These are phyloP conservation scores for Ceratorhiza oryzae-sativae DNA, from an alignment of 1,284 basidiomycete species.

Conservation along the genomic window DNA sequence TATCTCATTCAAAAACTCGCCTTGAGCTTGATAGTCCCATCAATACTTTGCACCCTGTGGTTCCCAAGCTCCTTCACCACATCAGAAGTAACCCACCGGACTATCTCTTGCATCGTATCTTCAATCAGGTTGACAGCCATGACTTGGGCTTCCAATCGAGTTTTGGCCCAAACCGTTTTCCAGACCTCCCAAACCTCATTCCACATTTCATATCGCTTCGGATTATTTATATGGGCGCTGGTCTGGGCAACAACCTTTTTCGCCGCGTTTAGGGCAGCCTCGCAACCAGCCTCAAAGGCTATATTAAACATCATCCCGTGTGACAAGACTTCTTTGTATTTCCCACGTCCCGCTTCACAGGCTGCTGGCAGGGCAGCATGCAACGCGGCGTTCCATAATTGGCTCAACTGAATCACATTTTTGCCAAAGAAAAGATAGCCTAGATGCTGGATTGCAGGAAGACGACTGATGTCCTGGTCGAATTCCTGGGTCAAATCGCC, in stretches of 20 bases:
- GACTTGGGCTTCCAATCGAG: background rate
- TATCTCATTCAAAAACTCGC: no score
- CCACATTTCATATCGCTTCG: slow-evolving; percentile 27
- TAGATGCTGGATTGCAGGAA: background rate
- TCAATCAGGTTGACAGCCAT: slow-evolving; percentile 4
- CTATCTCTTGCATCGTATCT: slow-evolving; percentile 1
- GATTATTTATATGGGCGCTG: background rate
- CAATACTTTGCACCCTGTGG: background rate
- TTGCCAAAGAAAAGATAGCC: slow-evolving; percentile 9
- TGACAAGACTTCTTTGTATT: background rate
- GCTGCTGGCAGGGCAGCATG: slow-evolving; percentile 12
- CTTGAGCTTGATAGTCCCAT: background rate
- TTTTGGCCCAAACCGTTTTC: background rate
- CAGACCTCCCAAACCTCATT: slow-evolving; percentile 2
- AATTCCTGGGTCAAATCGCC: background rate
- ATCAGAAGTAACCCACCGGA: background rate
- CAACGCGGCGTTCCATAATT: slow-evolving; percentile 12
- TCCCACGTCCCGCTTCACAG: background rate
- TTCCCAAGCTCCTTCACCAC: slow-evolving; percentile 6
- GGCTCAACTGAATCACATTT: slow-evolving; percentile 20
- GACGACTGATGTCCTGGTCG: background rate
- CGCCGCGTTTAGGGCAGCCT: background rate
- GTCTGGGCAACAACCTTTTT: background rate
- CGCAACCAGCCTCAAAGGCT: background rate
- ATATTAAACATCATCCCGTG: background rate